Conservation (phyloP, 2,329 filamentous ascomycete genomes). For the Aureobasidium sp. region DNA sequence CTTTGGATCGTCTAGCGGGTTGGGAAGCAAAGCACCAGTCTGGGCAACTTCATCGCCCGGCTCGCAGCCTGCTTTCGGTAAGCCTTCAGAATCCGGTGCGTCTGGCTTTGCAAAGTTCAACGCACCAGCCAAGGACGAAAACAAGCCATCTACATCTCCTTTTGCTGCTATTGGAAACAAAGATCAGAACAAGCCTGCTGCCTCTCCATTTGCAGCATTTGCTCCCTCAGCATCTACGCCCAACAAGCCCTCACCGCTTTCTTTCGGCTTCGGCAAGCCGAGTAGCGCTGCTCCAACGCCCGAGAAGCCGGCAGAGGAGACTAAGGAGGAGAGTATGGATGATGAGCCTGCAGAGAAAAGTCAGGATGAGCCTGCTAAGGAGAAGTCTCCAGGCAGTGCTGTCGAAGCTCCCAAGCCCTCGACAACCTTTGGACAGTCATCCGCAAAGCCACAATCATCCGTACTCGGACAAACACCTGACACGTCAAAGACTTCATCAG, state of each 20-base stretch:
- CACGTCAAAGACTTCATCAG: not conserved
- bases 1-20: constrained; percentile 17
- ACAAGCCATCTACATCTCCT: constrained; percentile 20
- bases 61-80: constrained; percentile 17
- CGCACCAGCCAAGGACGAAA: constrained; percentile 19
- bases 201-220: constrained; percentile 18
- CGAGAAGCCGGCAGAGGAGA: constrained; percentile 18
- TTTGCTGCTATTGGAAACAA: constrained; percentile 10
- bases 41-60: constrained; percentile 13
- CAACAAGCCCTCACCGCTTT: constrained; percentile 19
- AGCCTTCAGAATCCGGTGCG: constrained; percentile 20
- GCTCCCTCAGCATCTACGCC: constrained; percentile 15
- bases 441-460: not conserved
- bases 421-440: not conserved
- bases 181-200: constrained; percentile 14
- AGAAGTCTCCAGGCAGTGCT: not conserved
- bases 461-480: not conserved
- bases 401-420: not conserved
- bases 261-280: constrained; percentile 13
- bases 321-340: constrained; percentile 22
- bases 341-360: not conserved
- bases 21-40: constrained; percentile 16
- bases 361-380: not conserved
- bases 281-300: constrained; percentile 4
- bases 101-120: constrained; percentile 24